These are phyloP conservation scores for Termitomyces sp. DNA, from an alignment of 768 basidiomycete species.

Conservation along the genomic window DNA sequence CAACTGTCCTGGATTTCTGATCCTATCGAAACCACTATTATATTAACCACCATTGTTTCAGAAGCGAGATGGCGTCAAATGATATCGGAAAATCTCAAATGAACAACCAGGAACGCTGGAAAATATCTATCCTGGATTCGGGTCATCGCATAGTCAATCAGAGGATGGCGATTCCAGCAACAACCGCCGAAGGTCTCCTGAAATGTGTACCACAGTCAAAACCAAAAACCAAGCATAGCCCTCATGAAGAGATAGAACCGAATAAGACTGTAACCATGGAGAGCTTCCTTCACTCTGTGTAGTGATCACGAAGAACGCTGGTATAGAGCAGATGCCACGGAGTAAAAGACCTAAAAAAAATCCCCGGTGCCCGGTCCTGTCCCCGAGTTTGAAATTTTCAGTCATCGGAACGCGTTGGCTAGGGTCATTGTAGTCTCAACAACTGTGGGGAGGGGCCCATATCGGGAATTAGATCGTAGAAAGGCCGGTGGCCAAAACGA, in stretches of 20 bases:
- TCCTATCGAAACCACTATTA: not conserved
- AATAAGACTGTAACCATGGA: not conserved
- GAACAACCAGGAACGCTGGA: not conserved
- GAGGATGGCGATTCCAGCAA: not conserved
- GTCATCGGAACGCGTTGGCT: not conserved
- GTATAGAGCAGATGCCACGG: no score
- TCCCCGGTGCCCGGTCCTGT: not conserved
- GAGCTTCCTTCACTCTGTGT: not conserved
- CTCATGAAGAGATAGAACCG: not conserved
- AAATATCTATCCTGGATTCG: not conserved
- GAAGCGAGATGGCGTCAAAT: not conserved
- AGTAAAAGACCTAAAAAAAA: not conserved
- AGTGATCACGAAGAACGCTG: not conserved
- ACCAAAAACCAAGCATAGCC: not conserved
- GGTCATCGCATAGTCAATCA: not conserved
- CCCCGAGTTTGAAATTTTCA: not conserved
- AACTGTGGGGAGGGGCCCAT: not conserved
- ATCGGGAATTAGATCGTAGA: not conserved
- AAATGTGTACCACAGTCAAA: not conserved
- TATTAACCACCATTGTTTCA: not conserved
- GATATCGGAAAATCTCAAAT: not conserved
- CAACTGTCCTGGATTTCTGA: not conserved
- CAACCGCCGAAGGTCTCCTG: not conserved
- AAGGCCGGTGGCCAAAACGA: not conserved
- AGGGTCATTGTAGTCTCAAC: not conserved